phyloP scores from a whole-genome alignment of 768 basidiomycete species.

The Chalciporus pseudorubinellus region DNA sequence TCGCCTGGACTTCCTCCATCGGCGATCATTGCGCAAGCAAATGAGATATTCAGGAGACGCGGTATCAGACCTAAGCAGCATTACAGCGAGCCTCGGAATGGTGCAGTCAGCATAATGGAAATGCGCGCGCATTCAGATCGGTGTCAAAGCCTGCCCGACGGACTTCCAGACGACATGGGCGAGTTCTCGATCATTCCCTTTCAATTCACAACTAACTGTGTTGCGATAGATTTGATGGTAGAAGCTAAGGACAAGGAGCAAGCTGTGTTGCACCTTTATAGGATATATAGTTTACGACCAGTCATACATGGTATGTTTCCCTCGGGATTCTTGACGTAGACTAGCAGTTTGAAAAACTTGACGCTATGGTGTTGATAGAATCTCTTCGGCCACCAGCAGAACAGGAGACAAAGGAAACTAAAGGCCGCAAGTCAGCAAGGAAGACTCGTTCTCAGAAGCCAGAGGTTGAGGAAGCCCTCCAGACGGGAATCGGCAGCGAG shows the following conservation, averaged over 20 bases:
- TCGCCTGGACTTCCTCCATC: slow-evolving; percentile 54
- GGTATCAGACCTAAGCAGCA: slow-evolving; percentile 92
- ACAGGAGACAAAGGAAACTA: slow-evolving; percentile 41
- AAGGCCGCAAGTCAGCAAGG: slow-evolving; percentile 39
- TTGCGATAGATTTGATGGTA: slow-evolving; percentile 74
- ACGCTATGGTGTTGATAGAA: slow-evolving; percentile 8
- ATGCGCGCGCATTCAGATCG: slow-evolving; percentile 84
- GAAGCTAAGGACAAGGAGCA: slow-evolving; percentile 95
- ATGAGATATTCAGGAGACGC: slow-evolving; percentile 68
- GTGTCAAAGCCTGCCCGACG: slow-evolving; percentile 62
- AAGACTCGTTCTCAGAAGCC: slow-evolving; percentile 28
- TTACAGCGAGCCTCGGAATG: slow-evolving; percentile 84
- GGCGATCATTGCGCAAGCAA: slow-evolving; percentile 71
- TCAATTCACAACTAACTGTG: not conserved
- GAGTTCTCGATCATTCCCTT: slow-evolving; percentile 12
- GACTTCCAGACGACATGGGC: slow-evolving; percentile 69
- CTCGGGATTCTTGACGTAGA: not conserved
- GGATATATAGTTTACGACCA: slow-evolving; percentile 69
- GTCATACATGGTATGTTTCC: slow-evolving; percentile 52
- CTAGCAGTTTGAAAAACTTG: too few species aligned
- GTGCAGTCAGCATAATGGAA: slow-evolving; percentile 82
- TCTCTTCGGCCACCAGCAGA: slow-evolving; percentile 44
- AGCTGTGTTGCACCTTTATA: slow-evolving; percentile 81
- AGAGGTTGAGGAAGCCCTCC: slow-evolving; percentile 24
- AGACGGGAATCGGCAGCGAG: slow-evolving; percentile 4